phyloP scores from a whole-genome alignment of 2,329 filamentous ascomycete species.

The Fusarium vanettenii region DNA sequence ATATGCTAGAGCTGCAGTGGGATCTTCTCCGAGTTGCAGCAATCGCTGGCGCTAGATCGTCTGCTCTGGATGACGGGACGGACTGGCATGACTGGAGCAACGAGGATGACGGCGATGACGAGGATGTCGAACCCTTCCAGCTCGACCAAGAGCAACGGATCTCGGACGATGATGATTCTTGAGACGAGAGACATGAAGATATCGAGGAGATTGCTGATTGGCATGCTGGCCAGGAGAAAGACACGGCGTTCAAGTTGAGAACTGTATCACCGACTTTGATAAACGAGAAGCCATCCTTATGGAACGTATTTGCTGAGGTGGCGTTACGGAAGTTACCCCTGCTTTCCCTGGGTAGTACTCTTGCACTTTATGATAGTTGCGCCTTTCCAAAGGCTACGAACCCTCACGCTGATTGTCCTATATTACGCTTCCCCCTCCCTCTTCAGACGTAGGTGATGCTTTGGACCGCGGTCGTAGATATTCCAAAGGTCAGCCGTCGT shows the following conservation, averaged over 20 bases:
- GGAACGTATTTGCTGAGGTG: not conserved
- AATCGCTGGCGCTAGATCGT: not conserved
- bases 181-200: not conserved
- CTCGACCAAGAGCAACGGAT: not conserved
- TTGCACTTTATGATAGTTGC: not conserved
- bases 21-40: not conserved
- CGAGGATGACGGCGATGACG: not conserved
- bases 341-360: not conserved
- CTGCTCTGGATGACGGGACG: not conserved
- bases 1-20: conserved; percentile 8
- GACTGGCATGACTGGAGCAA: not conserved
- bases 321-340: not conserved
- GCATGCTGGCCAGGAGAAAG: not conserved
- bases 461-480: not conserved
- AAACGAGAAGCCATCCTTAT: not conserved
- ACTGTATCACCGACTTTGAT: not conserved
- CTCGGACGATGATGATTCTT: not conserved
- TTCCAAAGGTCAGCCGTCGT: not conserved
- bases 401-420: not conserved
- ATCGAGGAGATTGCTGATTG: not conserved
- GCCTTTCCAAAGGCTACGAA: not conserved
- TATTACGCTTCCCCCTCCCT: not conserved
- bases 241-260: not conserved
- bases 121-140: not conserved
- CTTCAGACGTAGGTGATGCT: not conserved